Evolutionary conservation across 2,329 filamentous ascomycete species (phyloP), one percentile per base, ranked within the genome.

Genomic region (Venturia nashicola): DNA sequence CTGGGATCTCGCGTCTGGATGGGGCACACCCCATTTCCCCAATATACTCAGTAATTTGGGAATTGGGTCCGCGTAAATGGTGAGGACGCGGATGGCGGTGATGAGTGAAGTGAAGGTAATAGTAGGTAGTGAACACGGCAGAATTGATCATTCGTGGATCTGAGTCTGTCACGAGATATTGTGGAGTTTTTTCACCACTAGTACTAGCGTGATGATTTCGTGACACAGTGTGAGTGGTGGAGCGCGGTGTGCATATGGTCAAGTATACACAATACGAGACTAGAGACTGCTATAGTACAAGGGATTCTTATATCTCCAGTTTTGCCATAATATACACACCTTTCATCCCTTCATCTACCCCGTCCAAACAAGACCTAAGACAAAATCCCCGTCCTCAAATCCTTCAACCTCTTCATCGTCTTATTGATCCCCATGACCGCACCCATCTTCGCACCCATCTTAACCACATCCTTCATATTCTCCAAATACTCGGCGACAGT

Each of bases 1-100:
- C 0, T 80, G 78, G 78, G 78, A 80, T 69, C 76, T 77, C 0
- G 77, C 79, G 3, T 80, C 78, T 0, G 80, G 80, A 1, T 71
- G 76, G 16, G 80, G 80, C 11, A 78, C 79, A 4, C 80, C 80
- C 1, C 6, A 39, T 39, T 39, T 39, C 6, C 36, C 36, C 8
- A 39, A 39, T 2, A 39, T 39, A 9, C 7, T 39, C 36, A 39
- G 36, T 6, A 12, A 39, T 9, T 39, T 39, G 36, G 36, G 36
- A 12, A 39, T 39, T 39, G 36, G 12, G 36, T 39, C 12, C 12
- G 12, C 36, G 36, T 8, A 6, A 39, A 39, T 6, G 36, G 5
- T 39, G 36, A 5, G 12, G 36, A 12, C 12, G 36, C 12, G 12
- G 5, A 39, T 39, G 36, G 36, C 12, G 36, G 12, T 39, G 12